Conservation (phyloP, 805 yeast genomes). For the Hanseniaspora lachancei region DNA sequence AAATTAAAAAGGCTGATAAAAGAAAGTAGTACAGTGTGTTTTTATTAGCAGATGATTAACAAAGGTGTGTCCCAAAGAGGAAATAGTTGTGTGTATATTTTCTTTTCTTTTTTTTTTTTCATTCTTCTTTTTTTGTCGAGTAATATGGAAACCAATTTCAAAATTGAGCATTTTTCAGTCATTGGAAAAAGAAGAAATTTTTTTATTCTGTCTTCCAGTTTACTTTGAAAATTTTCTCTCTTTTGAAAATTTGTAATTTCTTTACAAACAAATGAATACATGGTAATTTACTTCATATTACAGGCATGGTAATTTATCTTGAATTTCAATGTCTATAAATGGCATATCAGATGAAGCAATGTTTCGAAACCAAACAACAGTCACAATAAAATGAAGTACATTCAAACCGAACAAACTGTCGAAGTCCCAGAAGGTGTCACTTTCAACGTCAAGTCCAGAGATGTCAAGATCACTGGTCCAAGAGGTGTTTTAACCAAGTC, state of each 20-base stretch:
- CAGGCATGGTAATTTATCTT: no score
- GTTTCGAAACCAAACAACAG: slow-evolving; percentile 32
- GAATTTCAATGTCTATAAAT: no score
- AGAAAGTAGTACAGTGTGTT: slow-evolving; percentile 6
- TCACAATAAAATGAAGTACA: slow-evolving; percentile 50
- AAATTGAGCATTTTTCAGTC: not conserved
- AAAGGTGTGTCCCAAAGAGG: not conserved
- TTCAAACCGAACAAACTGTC: slow-evolving; percentile 73
- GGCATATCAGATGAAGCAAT: no score
- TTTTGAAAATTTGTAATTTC: no score
- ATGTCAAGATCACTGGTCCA: slow-evolving; percentile 87
- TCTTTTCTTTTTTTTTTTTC: slow-evolving; percentile 2
- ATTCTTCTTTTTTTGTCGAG: not conserved
- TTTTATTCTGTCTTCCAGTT: not conserved
- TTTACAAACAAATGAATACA: no score
- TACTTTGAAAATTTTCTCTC: not conserved
- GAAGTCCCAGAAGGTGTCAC: slow-evolving; percentile 87
- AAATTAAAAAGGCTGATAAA: slow-evolving; percentile 33
- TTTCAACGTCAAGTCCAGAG: slow-evolving; percentile 83
- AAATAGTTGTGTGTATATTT: not conserved
- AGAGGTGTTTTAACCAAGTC: slow-evolving; percentile 88
- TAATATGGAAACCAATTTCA: not conserved
- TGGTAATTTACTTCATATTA: no score
- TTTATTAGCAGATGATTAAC: not conserved
- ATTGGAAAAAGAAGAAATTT: not conserved